Evolutionary conservation across 179 eudicot genomes (phyloP).

Genomic region (Patellifolia procumbens): DNA sequence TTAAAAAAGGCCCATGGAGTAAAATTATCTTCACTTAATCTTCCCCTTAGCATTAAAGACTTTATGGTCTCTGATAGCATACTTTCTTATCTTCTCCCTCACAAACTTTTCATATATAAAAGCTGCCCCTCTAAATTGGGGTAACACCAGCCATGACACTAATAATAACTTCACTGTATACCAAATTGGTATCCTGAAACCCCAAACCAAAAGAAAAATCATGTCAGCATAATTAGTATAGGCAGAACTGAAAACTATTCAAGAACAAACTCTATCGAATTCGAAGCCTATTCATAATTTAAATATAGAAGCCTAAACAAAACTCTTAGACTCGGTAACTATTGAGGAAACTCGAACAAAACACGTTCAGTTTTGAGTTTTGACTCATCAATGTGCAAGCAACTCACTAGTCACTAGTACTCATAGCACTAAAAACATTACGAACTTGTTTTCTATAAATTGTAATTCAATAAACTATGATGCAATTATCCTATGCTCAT

Average conservation of each 20-base stretch:
- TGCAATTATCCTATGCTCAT: no score
- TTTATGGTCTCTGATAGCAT: constrained; percentile 17
- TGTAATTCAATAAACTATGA: no score
- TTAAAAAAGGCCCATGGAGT: neutral
- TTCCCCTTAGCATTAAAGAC: constrained; percentile 30
- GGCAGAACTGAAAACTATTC: fast-evolving
- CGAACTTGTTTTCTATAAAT: no score
- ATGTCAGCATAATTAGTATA: neutral
- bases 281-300: no score
- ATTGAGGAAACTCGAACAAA: no score
- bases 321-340: no score
- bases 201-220: neutral
- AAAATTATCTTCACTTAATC: constrained; percentile 24
- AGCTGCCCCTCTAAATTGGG: constrained; percentile 87
- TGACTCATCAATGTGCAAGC: no score
- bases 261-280: no score
- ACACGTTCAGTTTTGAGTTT: no score
- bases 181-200: constrained; percentile 86
- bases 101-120: constrained; percentile 73
- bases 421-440: no score
- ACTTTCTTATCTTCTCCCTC: constrained; percentile 57
- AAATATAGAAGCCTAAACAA: no score
- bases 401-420: no score
- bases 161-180: constrained; percentile 65
- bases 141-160: constrained; percentile 81